Evolutionary conservation across 345 rosid species (phyloP), one percentile per base, ranked within the genome.

Genomic region (Eucalyptus curtisii): DNA sequence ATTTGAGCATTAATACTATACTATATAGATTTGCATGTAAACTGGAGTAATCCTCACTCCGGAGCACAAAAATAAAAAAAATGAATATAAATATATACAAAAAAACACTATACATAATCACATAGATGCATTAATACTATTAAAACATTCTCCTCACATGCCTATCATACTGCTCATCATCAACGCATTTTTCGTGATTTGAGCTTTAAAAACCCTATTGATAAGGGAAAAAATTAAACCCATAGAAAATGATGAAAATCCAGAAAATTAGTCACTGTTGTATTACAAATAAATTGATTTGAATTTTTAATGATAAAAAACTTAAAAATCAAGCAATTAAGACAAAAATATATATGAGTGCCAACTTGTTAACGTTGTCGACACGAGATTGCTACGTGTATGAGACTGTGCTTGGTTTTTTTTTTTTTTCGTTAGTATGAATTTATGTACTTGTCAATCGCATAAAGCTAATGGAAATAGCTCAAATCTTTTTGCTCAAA

Each of bases 371-470:
- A 57, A 9, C 13, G 1, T 57, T 57, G 5, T 57, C 1, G 13
- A 24, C 2, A 57, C 7, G 1, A 57, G 14, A 24, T 24, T 57
- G 3, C 4, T 1, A 57, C 2, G 14, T 5, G 0, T 24, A 57
- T 57, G 5, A 24, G 12, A 55, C 2, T 24, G 12, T 25, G 30
- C 13, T 57, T 57, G n/a, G 3, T 24, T 50, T 24, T 57, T 55
- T 5, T 15, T 42, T 42, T 42, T 42, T 15, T 15, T 49, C 0
- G 13, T 57, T 24, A 57, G 1, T 57, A 25, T 10, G 30, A 0
- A 25, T 25, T 57, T 57, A 57, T 24, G 8, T 57, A 57, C 64
- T 24, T 25, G 64, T 57, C 64, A 57, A 24, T 24, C n/a, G 3
- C 64, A 10, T 57, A 10, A 10, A 24, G 13, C 30, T 57, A 57